Base-by-base conservation (phyloP, 495 filamentous ascomycete species). In the Penicillium verhagenii region DNA sequence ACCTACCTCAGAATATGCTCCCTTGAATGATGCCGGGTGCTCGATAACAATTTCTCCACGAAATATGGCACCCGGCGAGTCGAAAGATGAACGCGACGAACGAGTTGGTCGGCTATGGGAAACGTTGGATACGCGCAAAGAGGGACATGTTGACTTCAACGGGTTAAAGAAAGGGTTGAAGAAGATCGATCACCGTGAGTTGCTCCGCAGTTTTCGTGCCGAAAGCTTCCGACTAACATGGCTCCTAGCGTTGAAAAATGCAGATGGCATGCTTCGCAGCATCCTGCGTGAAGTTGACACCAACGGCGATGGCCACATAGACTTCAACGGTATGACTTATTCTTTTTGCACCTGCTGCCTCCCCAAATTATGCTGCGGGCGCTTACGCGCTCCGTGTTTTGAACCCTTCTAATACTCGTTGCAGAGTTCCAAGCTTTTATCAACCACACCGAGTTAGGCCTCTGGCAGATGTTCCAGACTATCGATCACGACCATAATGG, bases 161-260 rank as follows among this genome's bases (percentile, higher is more conserved):
- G 90, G 85, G 16, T 73, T 98, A 53, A 89, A 91, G 71, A 88
- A 84, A 69, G 94, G 95, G 13, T 70, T 98, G 56, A 85, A 75
- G 68, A 88, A 86, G 69, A 91, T 97, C 54, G 91, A 98, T 69
- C 94, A 98, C 71, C 94, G 92, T 95, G 77, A 79, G 91, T 50
- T 16, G 26, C 11, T 37, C 19, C 18, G 26, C 52, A 63, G 61
- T 21, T 69, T 56, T 52, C 58, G 53, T 70, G 66, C 59, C 59
- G 54, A 49, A 26, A 42, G 59, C 56, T 58, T 53, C 55, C 59
- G 56, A 66, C 70, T 71, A 63, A 70, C 63, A 39, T 53, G 39
- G 43, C 56, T 50, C 18, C 47, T 58, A 61, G 92, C 94, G 53
- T 78, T 98, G 58, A 95, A 97, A 78, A 91, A 96, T 77, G 94